Base-by-base conservation (phyloP, 2,329 filamentous ascomycete genomes). In the Blastomyces gilchristii region DNA sequence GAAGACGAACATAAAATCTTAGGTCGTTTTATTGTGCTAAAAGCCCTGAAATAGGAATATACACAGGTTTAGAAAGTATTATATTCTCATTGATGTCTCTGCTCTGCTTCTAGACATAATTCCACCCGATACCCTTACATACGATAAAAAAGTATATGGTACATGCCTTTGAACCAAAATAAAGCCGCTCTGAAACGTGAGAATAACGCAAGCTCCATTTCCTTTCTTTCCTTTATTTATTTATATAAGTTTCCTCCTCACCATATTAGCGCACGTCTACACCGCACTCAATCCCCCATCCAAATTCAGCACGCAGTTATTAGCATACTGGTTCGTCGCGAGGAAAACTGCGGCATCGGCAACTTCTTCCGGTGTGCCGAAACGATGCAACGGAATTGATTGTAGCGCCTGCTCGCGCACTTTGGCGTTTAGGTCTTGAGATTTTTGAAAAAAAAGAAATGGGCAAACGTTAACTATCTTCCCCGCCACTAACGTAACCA, bases 231-330 rank as follows among this genome's bases (percentile, higher is more conserved):
- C n/a, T 41, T 25, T 25, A 6, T 31, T 47, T 45, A 58, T 4
- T 31, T 31, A 31, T 9, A 54, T 16, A 41, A 59, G 47, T 37
- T 61, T 52, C 59, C 25, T 39, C 59, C 16, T 60, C 63, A 89
- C 34, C 34, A 37, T 37, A 7, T 37, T 37, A 7, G 34, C 34
- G 8, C 34, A 37, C 34, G 1, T 37, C 34, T 37, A 37, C 60
- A 77, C 69, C 60, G 88, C 89, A 73, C 88, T 91, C 68, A 95
- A 74, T 1, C 91, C 91, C 18, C 91, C 91, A 74, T 96, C 91
- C 37, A 96, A 80, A 73, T 92, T 94, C 60, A 96, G 80, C 60
- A 92, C 82, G 73, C 90, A 94, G 68, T 95, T 95, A 73, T 93
- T 93, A 63, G 90, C 89, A 75, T 93, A 96, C 66, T 83, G 78